Conservation (phyloP, 208 protist species). For the Herpetomonas samuelpessoai region DNA sequence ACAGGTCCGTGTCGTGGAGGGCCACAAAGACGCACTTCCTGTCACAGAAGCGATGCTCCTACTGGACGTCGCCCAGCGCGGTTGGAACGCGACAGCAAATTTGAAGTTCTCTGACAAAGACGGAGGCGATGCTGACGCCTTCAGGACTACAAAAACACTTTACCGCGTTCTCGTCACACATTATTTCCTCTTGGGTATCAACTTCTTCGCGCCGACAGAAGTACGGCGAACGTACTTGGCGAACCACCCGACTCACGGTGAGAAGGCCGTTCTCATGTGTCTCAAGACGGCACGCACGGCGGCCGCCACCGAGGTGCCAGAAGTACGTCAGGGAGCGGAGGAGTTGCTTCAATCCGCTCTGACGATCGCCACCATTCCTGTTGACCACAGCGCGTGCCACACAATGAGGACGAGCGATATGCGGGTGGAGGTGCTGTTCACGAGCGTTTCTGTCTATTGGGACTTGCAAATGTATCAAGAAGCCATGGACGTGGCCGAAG, state of each 20-base stretch:
- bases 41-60: conserved; percentile 37
- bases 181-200: conserved; percentile 53
- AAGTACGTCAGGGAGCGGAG: too few species aligned
- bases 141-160: too few species aligned
- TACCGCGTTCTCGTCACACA: conserved; percentile 37
- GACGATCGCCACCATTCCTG: too few species aligned
- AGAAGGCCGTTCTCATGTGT: conserved; percentile 79
- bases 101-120: too few species aligned
- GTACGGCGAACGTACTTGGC: conserved; percentile 43
- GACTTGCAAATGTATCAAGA: conserved; percentile 11
- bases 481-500: conserved; percentile 14
- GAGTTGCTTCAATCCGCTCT: too few species aligned
- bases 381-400: too few species aligned
- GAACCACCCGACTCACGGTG: conserved; percentile 46
- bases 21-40: conserved; percentile 21
- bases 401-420: too few species aligned
- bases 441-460: conserved; percentile 45
- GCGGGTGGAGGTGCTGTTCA: conserved; percentile 46
- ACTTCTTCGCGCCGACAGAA: conserved; percentile 35
- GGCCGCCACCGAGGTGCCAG: too few species aligned
- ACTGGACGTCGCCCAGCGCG: conserved; percentile 30
- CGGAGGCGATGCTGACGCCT: too few species aligned
- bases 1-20: not conserved
- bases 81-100: conserved; percentile 75
- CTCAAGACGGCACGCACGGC: conserved; percentile 41